Evolutionary conservation across 2,329 filamentous ascomycete genomes (phyloP).

Genomic region (Alternaria viburni): DNA sequence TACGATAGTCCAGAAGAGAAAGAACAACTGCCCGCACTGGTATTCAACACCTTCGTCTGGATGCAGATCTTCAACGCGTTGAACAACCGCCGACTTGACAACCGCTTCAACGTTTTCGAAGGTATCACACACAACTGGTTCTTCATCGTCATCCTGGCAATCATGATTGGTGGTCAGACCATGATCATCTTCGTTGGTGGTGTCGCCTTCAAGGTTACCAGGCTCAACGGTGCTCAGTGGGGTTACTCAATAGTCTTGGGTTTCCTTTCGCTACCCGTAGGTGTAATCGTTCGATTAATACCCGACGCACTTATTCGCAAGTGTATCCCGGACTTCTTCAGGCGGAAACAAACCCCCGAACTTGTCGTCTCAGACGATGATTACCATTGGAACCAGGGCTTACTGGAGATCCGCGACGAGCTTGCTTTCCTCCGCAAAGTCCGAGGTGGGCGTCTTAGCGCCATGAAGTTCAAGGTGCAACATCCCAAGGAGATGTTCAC

Average conservation of each 20-base stretch:
- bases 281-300: slow-evolving; percentile 78
- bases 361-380: slow-evolving; percentile 54
- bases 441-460: slow-evolving; percentile 82
- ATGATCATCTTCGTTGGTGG: slow-evolving; percentile 91
- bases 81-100: slow-evolving; percentile 95
- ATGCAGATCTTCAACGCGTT: slow-evolving; percentile 99
- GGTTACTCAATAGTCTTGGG: slow-evolving; percentile 84
- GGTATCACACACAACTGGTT: slow-evolving; percentile 84
- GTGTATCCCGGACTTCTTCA: slow-evolving; percentile 52
- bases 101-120: slow-evolving; percentile 94
- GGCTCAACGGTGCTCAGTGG: slow-evolving; percentile 79
- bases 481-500: slow-evolving; percentile 77
- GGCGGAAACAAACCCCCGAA: slow-evolving; percentile 51
- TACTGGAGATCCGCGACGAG: slow-evolving; percentile 79
- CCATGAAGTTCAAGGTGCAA: slow-evolving; percentile 77
- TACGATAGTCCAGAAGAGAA: slow-evolving; percentile 57
- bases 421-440: slow-evolving; percentile 80
- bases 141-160: slow-evolving; percentile 81
- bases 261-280: slow-evolving; percentile 82
- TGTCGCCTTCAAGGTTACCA: slow-evolving; percentile 75
- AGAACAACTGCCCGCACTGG: slow-evolving; percentile 71
- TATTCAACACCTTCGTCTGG: slow-evolving; percentile 99
- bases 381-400: slow-evolving; percentile 70
- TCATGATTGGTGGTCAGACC: slow-evolving; percentile 89
- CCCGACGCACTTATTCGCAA: slow-evolving; percentile 70